Evolutionary conservation across 768 basidiomycete genomes (phyloP), one percentile per base, ranked within the genome.

Genomic region (Amanita phalloides): DNA sequence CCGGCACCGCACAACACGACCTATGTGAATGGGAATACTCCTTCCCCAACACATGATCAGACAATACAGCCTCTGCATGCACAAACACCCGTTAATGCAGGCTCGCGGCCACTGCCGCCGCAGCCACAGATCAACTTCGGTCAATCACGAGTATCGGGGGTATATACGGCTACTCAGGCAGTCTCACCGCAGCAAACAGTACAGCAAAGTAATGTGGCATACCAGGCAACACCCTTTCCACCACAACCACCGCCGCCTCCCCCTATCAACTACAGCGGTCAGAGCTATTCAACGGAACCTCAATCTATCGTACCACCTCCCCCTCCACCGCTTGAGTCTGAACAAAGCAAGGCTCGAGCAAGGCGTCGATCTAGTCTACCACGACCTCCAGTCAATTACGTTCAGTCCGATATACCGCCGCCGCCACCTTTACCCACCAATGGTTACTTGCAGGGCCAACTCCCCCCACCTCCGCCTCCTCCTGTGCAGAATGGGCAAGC

Each of bases 341-440:
- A 35, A 26, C 43, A 45, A 51, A 49, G 30, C 62, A 51, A 69
- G 60, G 51, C 20, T 5, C 45, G 48, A 13, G 58, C 67, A 9
- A 63, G 71, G n/a, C 65, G 76, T 45, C 73, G 71, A 35, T 68
- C 75, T 6, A 72, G 74, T 57, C 66, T 84, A 20, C 80, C 78
- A 48, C 72, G 72, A 30, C 77, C 73, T 23, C 79, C 74, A 10
- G 56, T 68, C 21, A 66, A 65, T 49, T 73, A 74, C 50, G 53
- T 47, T 38, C 59, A 60, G 28, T 53, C 56, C 43, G 61, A 59
- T 45, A 64, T 62, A 48, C 66, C 65, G 30, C 64, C 66, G 17
- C 64, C 66, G 10, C 64, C 64, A 4, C 71, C 72, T 52, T 67
- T 68, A n/a, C 74, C 76, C 21, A 65, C 69, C 30, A 61, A 65